phyloP scores from a whole-genome alignment of 179 eudicot genomes.

The Carnegiea gigantea region DNA sequence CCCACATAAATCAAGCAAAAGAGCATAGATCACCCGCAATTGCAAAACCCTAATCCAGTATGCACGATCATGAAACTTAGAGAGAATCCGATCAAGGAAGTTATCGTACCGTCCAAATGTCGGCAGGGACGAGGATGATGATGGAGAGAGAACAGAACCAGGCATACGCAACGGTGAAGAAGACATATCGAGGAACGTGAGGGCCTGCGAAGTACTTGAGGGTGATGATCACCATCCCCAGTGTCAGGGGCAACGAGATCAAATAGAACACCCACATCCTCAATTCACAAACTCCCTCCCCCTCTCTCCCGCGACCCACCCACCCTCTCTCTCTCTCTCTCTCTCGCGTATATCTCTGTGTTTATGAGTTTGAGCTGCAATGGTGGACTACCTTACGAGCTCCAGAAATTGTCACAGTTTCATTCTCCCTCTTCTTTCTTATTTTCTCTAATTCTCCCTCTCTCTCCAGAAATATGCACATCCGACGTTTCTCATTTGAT shows the following conservation, averaged over 20 bases:
- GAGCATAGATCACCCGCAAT: not conserved
- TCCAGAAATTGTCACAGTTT: not conserved
- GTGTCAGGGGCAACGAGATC: conserved; percentile 79
- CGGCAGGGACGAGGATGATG: conserved; percentile 94
- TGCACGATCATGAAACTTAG: not conserved
- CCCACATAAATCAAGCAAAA: not conserved
- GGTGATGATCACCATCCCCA: conserved; percentile 80
- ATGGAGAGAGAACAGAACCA: conserved; percentile 93
- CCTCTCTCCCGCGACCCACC: not conserved
- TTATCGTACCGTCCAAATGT: conserved; percentile 79
- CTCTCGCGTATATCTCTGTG: not conserved
- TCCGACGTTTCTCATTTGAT: not conserved
- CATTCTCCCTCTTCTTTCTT: not conserved
- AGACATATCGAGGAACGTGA: conserved; percentile 68
- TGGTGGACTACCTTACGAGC: not conserved
- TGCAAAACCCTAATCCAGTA: conserved; percentile 18
- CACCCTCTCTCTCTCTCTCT: not conserved
- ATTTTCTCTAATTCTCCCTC: not conserved
- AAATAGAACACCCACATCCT: conserved; percentile 89
- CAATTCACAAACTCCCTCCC: not conserved
- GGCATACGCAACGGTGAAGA: conserved; percentile 81
- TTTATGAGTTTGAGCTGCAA: not conserved
- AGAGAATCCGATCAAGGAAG: not conserved
- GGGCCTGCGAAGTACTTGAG: conserved; percentile 82
- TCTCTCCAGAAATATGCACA: no score